Evolutionary conservation across 1,284 basidiomycete species (phyloP), one percentile per base, ranked within the genome.

Genomic region (Lignosus rhinocerotis): DNA sequence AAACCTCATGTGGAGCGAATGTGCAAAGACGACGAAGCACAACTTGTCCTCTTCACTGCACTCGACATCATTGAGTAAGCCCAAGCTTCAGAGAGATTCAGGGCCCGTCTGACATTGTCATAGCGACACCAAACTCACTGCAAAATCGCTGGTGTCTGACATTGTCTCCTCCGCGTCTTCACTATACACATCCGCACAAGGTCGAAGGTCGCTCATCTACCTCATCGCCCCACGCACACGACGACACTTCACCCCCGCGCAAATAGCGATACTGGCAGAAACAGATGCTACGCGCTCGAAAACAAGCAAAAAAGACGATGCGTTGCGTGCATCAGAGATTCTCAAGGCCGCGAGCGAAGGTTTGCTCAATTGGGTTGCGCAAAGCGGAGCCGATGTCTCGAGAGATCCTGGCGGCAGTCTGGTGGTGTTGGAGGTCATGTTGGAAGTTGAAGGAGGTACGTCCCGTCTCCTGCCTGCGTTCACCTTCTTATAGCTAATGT

Each of bases 1-100:
- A 93, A 93, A 66, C 92, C 93, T 3, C 92, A 96, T 67, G 79
- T 94, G 19, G 88, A 90, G 68, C 87, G 88, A 7, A 93, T 96
- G 81, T 90, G 88, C 67, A 79, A 83, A 46, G 91, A 94, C 65
- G 92, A 92, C 49, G 92, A 95, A 64, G 93, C 93, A 0, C 92
- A 95, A 68, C 77, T 92, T 31, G 92, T 95, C 1, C 75, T 96
- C 2, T 95, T 95, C 73, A 92, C 92, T 0, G 90, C 91, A 1
- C 79, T 95, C 16, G 93, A 96, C 70, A 83, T 90, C 45, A 88
- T 92, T 53, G 94, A 96, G 92, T 93, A 70, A 51, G 84, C 76
- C 16, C 38, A 31, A 51, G 33, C 25, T 46, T 56, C 16, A 25
- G 25, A 25, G 25, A 25, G 25, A 21, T 54, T 17, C 17, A 42